Evolutionary conservation across 768 basidiomycete genomes (phyloP).

Genomic region (Artomyces pyxidatus): DNA sequence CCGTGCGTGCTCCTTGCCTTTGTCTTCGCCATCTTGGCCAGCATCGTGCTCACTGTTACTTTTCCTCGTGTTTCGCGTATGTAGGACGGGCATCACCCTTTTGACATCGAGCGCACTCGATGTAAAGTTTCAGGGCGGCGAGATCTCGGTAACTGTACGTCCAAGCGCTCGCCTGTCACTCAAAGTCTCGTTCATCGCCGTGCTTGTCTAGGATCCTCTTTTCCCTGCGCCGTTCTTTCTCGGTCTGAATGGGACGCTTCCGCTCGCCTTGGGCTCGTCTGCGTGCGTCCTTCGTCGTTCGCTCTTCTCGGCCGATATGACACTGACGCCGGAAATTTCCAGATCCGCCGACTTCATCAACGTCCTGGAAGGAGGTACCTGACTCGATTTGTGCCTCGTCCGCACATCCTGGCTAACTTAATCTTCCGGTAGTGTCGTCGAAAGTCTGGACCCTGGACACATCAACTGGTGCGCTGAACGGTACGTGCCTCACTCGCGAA

Average conservation of each 20-base stretch:
- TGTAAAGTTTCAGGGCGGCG: not conserved
- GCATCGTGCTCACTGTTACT: no score
- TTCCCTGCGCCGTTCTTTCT: not conserved
- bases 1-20: no score
- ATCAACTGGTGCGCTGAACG: not conserved
- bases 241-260: not conserved
- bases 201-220: not conserved
- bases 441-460: not conserved
- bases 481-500: not conserved
- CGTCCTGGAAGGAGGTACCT: not conserved
- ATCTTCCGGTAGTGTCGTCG: not conserved
- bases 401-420: not conserved
- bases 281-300: not conserved
- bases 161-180: no score
- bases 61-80: no score
- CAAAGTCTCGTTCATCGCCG: no score
- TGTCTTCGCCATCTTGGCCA: no score
- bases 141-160: not conserved
- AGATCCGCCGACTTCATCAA: not conserved
- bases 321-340: not conserved
- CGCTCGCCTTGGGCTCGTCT: not conserved
- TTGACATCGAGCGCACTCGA: no score
- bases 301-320: not conserved
- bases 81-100: no score
- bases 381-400: not conserved